Base-by-base conservation (phyloP, 139 green algal species). In the Volvox africanus region DNA sequence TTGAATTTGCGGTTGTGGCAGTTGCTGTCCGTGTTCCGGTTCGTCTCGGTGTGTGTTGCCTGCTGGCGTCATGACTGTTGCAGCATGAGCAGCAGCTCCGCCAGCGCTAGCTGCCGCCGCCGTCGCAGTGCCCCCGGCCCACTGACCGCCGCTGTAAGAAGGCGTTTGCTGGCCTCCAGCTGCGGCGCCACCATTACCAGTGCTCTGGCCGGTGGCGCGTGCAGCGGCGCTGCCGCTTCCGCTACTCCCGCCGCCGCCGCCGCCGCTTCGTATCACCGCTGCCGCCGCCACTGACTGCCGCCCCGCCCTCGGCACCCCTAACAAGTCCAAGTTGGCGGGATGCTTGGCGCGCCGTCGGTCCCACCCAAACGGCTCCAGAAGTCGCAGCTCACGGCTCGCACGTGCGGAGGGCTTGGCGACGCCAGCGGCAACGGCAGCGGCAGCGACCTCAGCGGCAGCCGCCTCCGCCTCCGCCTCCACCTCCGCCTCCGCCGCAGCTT, bases 321-420 rank as follows among this genome's bases (percentile, higher is more conserved):
- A 33, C 78, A 84, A 33, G 19, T 84, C 78, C 35, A 84, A 26
- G 13, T 84, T 84, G 78, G 78, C 78, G 0, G 78, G 78, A 20
- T 68, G 36, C 78, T 84, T n/a, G 78, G 78, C 13, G 36, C 78
- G 78, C 0, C 78, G 78, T 37, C 36, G 78, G 78, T 84, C 78
- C 78, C 78, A 84, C 9, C 36, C 78, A 26, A 84, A 84, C 18
- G 78, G 78, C 35, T 84, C 36, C 78, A 84, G 37, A 12, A 84
- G 78, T 11, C 78, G 30, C 35, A 84, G 37, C 78, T 84, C 78
- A 16, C 78, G 78, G 2, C 20, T 84, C 20, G 37, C 78, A 30
- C 78, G 78, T 16, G 36, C 62, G 36, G 75, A 61, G 75, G 75
- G 75, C 32, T 24, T 55, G 33, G 18, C 76, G 21, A 32, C 76